These are phyloP conservation scores for Sisymbrium altissimum DNA, from an alignment of 345 rosid species.

Conservation along the genomic window DNA sequence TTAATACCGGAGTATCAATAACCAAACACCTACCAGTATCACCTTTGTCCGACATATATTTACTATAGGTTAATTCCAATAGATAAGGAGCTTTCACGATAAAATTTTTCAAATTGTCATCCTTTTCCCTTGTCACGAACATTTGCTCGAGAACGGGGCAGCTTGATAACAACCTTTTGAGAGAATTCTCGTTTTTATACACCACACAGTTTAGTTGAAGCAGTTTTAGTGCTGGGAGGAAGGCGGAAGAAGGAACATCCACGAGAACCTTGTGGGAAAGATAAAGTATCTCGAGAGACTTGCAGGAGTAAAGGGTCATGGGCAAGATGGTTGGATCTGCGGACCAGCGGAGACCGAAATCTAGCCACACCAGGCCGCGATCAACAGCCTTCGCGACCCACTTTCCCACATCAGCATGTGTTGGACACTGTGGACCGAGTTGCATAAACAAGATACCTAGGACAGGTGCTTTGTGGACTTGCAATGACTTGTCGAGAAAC, in stretches of 20 bases:
- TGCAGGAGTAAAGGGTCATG: background rate
- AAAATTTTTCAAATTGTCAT: slow-evolving; percentile 13
- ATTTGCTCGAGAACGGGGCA: background rate
- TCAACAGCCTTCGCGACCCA: background rate
- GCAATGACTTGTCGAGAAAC: background rate
- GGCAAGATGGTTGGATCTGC: background rate
- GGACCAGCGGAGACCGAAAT: background rate
- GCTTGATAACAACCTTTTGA: background rate
- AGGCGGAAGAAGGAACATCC: slow-evolving; percentile 7
- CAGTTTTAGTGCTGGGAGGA: background rate
- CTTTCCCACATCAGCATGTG: background rate
- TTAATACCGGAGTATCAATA: slow-evolving; percentile 10
- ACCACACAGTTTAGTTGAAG: background rate
- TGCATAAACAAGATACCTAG: background rate
- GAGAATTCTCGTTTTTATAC: slow-evolving; percentile 23
- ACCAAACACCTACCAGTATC: background rate
- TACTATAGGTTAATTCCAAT: background rate
- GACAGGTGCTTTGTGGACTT: background rate
- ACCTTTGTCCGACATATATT: background rate
- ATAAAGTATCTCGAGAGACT: background rate
- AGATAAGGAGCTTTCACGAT: slow-evolving; percentile 13
- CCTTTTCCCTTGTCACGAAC: background rate
- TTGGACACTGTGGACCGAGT: background rate
- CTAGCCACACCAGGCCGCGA: background rate
- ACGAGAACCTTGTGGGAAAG: background rate